phyloP scores from a whole-genome alignment of 176 grass and related monocot genomes.

The Puya raimondii region DNA sequence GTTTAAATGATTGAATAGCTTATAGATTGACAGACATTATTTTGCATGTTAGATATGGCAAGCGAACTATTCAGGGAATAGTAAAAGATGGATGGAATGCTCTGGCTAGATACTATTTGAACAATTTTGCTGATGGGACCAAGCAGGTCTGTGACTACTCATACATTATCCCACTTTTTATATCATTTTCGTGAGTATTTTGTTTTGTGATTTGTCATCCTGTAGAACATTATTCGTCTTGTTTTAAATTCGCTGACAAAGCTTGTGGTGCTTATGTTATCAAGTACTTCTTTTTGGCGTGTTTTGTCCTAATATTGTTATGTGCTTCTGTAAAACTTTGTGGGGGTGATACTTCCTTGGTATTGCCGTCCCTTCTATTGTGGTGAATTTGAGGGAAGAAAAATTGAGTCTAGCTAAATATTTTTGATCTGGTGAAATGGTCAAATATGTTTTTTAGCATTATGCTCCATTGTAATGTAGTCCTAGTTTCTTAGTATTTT shows the following conservation, averaged over 20 bases:
- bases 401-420: no score
- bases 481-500: no score
- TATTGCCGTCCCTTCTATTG: no score
- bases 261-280: no score
- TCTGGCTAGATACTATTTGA: conserved; percentile 84
- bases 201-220: not conserved
- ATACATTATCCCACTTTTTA: not conserved
- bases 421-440: no score
- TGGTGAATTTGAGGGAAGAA: no score
- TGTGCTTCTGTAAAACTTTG: no score
- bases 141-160: conserved; percentile 55
- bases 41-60: conserved; percentile 50
- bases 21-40: conserved; percentile 1
- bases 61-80: conserved; percentile 74
- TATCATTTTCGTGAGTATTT: not conserved
- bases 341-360: no score
- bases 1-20: not conserved
- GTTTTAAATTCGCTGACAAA: not conserved
- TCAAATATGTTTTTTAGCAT: not conserved
- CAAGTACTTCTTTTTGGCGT: no score
- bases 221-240: not conserved
- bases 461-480: not conserved
- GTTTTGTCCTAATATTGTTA: no score
- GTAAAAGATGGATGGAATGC: conserved; percentile 69
- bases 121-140: conserved; percentile 92